Conservation (phyloP, 2,329 filamentous ascomycete species). For the Sporothrix brasiliensis region DNA sequence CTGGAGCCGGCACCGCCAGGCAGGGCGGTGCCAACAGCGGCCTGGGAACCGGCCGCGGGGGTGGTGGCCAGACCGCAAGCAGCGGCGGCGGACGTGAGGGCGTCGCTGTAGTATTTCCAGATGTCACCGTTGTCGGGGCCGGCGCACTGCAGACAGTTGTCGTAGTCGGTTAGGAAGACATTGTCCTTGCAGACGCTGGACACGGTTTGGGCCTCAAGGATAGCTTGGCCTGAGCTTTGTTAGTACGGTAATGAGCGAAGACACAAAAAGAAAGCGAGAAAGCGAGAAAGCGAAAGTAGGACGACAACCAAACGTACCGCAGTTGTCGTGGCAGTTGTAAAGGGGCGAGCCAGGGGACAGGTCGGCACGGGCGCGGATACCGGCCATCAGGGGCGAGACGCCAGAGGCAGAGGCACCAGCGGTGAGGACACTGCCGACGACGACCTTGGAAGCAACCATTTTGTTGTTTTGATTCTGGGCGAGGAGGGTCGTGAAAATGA, state of each 20-base stretch:
- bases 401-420: conserved; percentile 31
- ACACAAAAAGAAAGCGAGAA: not conserved
- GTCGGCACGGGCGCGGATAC: conserved; percentile 42
- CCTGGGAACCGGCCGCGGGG: conserved; percentile 36
- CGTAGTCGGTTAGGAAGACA: conserved; percentile 47
- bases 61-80: conserved; percentile 40
- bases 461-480: conserved; percentile 3
- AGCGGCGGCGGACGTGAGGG: conserved; percentile 40
- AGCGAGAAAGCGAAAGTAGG: not conserved
- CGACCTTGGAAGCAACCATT: conserved; percentile 34
- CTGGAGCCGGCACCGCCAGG: conserved; percentile 2
- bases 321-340: conserved; percentile 52
- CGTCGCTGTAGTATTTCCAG: conserved; percentile 48
- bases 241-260: not conserved
- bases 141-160: conserved; percentile 47
- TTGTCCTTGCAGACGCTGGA: conserved; percentile 44
- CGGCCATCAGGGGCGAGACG: not conserved
- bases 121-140: conserved; percentile 47
- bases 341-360: conserved; percentile 43
- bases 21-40: conserved; percentile 13
- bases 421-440: conserved; percentile 29
- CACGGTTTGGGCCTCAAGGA: conserved; percentile 41
- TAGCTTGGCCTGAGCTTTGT: conserved; percentile 41
- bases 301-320: conserved; percentile 42
- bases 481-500: conserved; percentile 13